Conservation (phyloP, 2,329 filamentous ascomycete species). For the Allantophomopsis cytisporea region DNA sequence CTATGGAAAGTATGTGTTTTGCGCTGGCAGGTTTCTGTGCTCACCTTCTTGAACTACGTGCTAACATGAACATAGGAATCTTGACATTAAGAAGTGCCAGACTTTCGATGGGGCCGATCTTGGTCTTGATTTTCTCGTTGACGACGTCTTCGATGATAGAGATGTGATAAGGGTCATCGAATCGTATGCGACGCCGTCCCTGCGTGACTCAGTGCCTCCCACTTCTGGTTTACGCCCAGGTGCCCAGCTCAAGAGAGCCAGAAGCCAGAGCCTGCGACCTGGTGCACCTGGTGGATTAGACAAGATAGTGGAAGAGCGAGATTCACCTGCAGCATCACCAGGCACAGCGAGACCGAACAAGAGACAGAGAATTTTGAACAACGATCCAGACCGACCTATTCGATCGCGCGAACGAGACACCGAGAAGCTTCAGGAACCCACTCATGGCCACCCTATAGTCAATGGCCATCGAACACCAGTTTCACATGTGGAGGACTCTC, state of each 20-base stretch:
- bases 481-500: constrained; percentile 13
- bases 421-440: constrained; percentile 1
- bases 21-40: neutral
- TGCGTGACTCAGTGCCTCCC: constrained; percentile 18
- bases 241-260: constrained; percentile 10
- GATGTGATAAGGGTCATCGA: constrained; percentile 13
- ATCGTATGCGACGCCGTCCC: constrained; percentile 9
- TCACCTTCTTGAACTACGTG: neutral
- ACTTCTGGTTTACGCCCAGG: constrained; percentile 13
- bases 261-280: constrained; percentile 6
- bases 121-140: neutral
- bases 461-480: constrained; percentile 2
- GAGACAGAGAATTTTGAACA: constrained; percentile 11
- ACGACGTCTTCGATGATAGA: neutral
- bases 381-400: constrained; percentile 15
- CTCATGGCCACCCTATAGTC: too few relatives aligned
- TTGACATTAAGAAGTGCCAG: neutral
- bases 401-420: constrained; percentile 13
- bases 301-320: neutral
- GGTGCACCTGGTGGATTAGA: constrained; percentile 2
- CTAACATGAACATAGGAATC: neutral
- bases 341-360: constrained; percentile 11
- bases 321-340: neutral
- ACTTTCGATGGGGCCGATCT: neutral
- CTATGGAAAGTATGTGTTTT: neutral